Conservation (phyloP, 345 rosid species). For the Carallia brachiata region DNA sequence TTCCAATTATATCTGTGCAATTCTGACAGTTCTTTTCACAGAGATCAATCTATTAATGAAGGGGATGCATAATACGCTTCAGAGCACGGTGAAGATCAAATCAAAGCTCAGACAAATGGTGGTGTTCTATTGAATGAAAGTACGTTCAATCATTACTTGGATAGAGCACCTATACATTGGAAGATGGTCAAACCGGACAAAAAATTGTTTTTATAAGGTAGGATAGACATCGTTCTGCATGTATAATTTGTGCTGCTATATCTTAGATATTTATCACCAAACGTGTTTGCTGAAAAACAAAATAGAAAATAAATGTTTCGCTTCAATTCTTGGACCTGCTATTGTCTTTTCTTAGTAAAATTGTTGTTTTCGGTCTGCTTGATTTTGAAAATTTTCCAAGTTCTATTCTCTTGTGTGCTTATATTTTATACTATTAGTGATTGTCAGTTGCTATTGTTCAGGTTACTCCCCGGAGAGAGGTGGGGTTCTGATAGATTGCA, state of each 20-base stretch:
- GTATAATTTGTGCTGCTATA: not conserved
- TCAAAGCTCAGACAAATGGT: constrained; percentile 19
- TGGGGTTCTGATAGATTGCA: too few species aligned
- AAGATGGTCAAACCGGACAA: constrained; percentile 86
- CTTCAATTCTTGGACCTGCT: too few species aligned
- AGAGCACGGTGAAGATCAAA: constrained; percentile 29
- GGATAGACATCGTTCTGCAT: too few species aligned
- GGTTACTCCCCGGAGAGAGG: not conserved
- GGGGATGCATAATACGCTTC: constrained; percentile 33
- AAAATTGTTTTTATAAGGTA: constrained; percentile 76
- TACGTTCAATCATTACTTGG: constrained; percentile 64
- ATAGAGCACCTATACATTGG: constrained; percentile 47
- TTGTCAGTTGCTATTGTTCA: too few species aligned
- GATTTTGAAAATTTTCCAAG: too few species aligned
- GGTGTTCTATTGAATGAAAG: constrained; percentile 17
- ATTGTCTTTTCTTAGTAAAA: too few species aligned
- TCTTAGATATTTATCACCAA: not conserved
- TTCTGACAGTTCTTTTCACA: constrained; percentile 27
- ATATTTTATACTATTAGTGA: too few species aligned
- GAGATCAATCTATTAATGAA: constrained; percentile 39
- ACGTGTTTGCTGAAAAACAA: not conserved
- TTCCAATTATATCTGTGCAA: constrained; percentile 31
- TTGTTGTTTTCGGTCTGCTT: too few species aligned
- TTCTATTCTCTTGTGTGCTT: too few species aligned
- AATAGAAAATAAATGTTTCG: too few species aligned